These are phyloP conservation scores for Baudoinia panamericana DNA, from an alignment of 495 filamentous ascomycete species.

Conservation along the genomic window DNA sequence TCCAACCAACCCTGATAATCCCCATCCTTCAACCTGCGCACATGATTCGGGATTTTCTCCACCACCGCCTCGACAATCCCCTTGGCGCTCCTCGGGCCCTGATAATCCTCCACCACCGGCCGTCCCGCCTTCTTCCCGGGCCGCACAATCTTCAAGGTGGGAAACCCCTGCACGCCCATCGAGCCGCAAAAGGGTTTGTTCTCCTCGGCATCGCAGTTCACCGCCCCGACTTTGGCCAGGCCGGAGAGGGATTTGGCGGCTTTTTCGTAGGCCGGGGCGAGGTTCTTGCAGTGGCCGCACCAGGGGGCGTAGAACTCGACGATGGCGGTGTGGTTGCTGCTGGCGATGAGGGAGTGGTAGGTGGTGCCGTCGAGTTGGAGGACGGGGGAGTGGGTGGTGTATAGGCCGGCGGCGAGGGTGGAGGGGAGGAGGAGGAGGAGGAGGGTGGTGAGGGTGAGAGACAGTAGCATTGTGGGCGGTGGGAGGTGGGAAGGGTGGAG, in stretches of 20 bases:
- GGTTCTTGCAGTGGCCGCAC: slow-evolving; percentile 93
- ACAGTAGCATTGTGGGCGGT: not conserved
- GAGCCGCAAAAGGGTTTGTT: slow-evolving; percentile 82
- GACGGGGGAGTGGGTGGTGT: slow-evolving; percentile 77
- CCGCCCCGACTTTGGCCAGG: slow-evolving; percentile 81
- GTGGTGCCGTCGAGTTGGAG: slow-evolving; percentile 70
- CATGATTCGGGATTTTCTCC: slow-evolving; percentile 80
- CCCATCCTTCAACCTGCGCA: slow-evolving; percentile 67
- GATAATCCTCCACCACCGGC: slow-evolving; percentile 84
- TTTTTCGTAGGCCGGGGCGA: slow-evolving; percentile 93
- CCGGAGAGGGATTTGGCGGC: slow-evolving; percentile 78
- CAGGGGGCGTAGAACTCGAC: slow-evolving; percentile 72
- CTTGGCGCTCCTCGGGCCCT: slow-evolving; percentile 66
- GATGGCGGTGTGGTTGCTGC: slow-evolving; percentile 72
- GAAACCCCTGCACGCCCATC: slow-evolving; percentile 92
- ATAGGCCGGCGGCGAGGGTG: slow-evolving; percentile 57
- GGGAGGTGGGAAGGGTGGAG: not conserved
- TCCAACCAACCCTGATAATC: slow-evolving; percentile 64
- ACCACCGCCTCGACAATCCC: slow-evolving; percentile 78
- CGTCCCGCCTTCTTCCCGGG: slow-evolving; percentile 72
- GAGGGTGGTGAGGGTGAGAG: slow-evolving; percentile 33
- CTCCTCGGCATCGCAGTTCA: slow-evolving; percentile 88
- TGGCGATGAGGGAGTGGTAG: slow-evolving; percentile 73
- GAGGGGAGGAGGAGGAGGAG: slow-evolving; percentile 45
- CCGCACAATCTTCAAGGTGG: slow-evolving; percentile 85